Evolutionary conservation across 23 red algal species (phyloP).

Genomic region (Chondrus crispus): DNA sequence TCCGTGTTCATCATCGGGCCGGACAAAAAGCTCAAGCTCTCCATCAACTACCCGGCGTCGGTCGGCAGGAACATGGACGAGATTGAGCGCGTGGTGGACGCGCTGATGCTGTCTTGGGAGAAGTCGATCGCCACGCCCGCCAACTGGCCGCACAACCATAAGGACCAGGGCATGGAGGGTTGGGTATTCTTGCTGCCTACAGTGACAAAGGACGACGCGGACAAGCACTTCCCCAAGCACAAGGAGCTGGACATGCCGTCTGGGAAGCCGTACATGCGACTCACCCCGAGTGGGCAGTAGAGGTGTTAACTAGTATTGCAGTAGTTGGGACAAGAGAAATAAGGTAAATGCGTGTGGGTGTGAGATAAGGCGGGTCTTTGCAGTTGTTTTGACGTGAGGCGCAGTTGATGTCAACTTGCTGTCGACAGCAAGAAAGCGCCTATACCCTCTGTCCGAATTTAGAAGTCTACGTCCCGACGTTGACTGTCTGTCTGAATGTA

Average conservation of each 20-base stretch:
- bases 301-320: no score
- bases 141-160: constrained; percentile 53
- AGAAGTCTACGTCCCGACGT: no score
- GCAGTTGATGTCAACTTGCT: no score
- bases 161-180: constrained; percentile 34
- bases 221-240: constrained; percentile 30
- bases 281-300: neutral
- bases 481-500: no score
- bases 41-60: constrained; percentile 56
- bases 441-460: no score
- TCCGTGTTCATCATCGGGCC: constrained; percentile 75
- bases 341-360: no score
- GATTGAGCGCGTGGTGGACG: constrained; percentile 64
- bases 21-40: constrained; percentile 58
- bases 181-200: constrained; percentile 46
- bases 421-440: no score
- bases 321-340: no score
- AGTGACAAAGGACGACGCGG: constrained; percentile 30
- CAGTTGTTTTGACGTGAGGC: no score
- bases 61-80: constrained; percentile 78
- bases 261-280: constrained; percentile 31
- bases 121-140: constrained; percentile 63
- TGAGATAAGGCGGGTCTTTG: no score
- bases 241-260: constrained; percentile 41
- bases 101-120: constrained; percentile 36